Base-by-base conservation (phyloP, 2,329 filamentous ascomycete species). In the Orbilia ellipsospora region DNA sequence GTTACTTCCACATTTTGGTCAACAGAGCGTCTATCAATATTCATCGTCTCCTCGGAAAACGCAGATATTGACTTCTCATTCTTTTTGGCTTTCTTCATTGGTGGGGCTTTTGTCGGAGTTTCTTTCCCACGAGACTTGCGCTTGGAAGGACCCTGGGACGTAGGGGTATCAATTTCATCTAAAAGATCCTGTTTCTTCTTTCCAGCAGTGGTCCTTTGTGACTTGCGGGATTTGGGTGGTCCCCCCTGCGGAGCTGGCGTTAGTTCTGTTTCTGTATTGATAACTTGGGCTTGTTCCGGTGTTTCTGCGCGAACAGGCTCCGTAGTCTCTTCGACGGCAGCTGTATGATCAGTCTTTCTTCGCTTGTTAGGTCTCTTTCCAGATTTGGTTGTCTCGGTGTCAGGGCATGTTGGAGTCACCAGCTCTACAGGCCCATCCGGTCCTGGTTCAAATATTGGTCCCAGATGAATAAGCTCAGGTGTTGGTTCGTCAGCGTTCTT, bases 381-480 rank as follows among this genome's bases (percentile, higher is more conserved):
- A 23, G 51, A 42, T 18, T 68, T 65, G 2, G 8, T 40, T 1
- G 20, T n/a, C 36, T 51, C 52, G 26, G 51, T 10, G 13, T 36
- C 36, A 10, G 45, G 40, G 4, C 23, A 7, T 7, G 57, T 40
- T 15, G 45, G 26, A 5, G 70, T 51, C 4, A 40, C 31, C 13
- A 74, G 50, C 18, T 74, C 56, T 7, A 74, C 63, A 16, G 56
- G 70, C 5, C 70, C 70, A 28, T 59, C 26, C 10, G 70, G 70
- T 4, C 70, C 70, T 8, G 70, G 70, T 40, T 74, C 63, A 57
- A 74, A 55, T 18, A 74, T 74, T 5, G 63, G 70, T 4, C 70
- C 70, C 15, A 74, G 20, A 31, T 68, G 57, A 20, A 64, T 48
- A n/a, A 52, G 42, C 26, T 60, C 64, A 4, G 64, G 64, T 13